phyloP scores from a whole-genome alignment of 352 stramenopile species.

The Saprolegnia parasitica region DNA sequence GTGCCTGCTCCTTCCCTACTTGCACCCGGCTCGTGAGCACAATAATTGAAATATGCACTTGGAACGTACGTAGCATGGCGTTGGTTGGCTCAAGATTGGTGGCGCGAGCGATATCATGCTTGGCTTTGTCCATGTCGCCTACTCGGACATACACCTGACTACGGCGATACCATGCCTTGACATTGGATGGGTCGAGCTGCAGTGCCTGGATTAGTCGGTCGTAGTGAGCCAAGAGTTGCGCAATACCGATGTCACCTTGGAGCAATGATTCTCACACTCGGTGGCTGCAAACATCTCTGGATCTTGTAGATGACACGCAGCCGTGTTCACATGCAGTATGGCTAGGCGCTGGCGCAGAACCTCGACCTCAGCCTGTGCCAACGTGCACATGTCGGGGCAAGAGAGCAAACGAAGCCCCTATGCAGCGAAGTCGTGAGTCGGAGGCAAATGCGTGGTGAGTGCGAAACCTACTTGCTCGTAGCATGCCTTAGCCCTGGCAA shows the following conservation, averaged over 20 bases:
- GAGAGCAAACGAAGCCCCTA: conserved; percentile 12
- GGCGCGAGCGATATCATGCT: conserved; percentile 27
- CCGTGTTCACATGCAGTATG: conserved; percentile 16
- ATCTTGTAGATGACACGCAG: conserved; percentile 10
- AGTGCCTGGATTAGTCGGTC: conserved; percentile 28
- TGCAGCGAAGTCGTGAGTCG: background rate
- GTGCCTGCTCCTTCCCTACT: no score
- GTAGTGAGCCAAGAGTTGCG: background rate
- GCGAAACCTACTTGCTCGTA: conserved; percentile 8
- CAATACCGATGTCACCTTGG: conserved; percentile 29
- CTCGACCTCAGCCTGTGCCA: background rate
- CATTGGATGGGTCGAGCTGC: conserved; percentile 39
- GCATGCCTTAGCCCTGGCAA: background rate
- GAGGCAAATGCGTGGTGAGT: background rate
- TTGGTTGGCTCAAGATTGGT: background rate
- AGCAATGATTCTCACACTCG: conserved; percentile 47
- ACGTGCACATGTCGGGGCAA: background rate
- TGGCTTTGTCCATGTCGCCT: conserved; percentile 54
- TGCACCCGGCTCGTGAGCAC: no score
- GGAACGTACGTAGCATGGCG: background rate
- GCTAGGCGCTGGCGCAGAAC: background rate
- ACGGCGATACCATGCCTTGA: conserved; percentile 61
- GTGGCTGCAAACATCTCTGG: background rate
- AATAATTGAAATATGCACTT: no score
- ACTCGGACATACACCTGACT: conserved; percentile 51